A percentile compares a stretch with the other conserved stretches of the same genome.
phyloP scores from a whole-genome alignment of 2,329 filamentous ascomycete species.

The Amesomyces nigricolor region DNA sequence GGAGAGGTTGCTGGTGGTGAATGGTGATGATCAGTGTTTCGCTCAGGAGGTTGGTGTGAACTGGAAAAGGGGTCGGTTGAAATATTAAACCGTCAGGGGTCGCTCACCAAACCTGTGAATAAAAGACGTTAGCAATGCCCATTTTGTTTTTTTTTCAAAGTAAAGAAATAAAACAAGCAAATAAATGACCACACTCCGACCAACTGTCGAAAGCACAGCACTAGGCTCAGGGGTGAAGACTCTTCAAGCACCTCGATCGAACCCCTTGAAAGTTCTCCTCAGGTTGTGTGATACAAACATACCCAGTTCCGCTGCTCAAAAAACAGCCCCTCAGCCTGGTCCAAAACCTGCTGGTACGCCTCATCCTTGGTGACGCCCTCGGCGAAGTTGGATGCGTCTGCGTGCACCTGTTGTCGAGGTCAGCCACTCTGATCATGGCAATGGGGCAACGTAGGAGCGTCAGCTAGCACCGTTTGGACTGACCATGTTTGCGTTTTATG shows the following conservation, averaged over 20 bases:
- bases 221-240: neutral
- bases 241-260: neutral
- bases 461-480: too few species aligned
- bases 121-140: too few species aligned
- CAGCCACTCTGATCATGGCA: too few species aligned
- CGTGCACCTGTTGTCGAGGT: constrained; percentile 55
- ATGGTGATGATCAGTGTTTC: neutral
- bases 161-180: too few species aligned
- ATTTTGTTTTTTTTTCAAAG: too few species aligned
- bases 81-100: neutral
- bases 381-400: constrained; percentile 70
- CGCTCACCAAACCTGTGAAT: too few species aligned
- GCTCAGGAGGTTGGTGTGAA: neutral
- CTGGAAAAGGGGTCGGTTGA: too few species aligned
- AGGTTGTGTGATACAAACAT: constrained; percentile 25
- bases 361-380: constrained; percentile 62
- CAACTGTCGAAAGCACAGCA: too few species aligned
- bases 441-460: too few species aligned
- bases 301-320: constrained; percentile 77
- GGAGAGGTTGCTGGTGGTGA: constrained; percentile 58
- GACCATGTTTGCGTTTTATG: too few species aligned
- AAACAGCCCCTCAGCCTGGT: constrained; percentile 64
- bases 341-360: constrained; percentile 67
- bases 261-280: neutral
- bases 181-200: too few species aligned